A percentile compares a stretch with the other conserved stretches of the same genome.
Evolutionary conservation across 352 stramenopile genomes (phyloP).

Genomic region (Phytophthora boehmeriae): DNA sequence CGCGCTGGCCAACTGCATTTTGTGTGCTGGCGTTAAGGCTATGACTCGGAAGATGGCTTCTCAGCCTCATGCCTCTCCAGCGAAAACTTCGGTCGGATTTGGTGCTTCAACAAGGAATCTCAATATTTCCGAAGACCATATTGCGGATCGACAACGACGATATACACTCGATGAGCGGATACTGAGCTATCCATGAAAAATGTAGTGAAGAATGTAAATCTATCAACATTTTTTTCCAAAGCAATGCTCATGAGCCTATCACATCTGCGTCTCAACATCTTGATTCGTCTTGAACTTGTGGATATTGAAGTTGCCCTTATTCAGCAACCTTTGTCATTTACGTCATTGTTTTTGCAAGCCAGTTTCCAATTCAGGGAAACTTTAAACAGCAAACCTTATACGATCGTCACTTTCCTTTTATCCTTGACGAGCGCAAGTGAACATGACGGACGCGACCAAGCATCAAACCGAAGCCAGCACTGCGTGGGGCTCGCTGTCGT

Average conservation of each 20-base stretch:
- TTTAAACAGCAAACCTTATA: no score
- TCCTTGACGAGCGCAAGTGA: background rate
- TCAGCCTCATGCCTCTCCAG: constrained; percentile 13
- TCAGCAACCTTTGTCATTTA: no score
- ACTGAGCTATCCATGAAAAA: constrained; percentile 15
- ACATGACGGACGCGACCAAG: background rate
- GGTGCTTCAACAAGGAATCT: constrained; percentile 2
- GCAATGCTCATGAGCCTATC: background rate
- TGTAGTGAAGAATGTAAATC: background rate
- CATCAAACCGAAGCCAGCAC: background rate
- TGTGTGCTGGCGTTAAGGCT: constrained; percentile 52
- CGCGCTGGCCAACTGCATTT: constrained; percentile 70
- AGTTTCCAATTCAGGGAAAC: no score
- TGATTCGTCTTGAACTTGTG: background rate
- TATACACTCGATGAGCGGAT: constrained; percentile 39
- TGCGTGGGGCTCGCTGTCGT: constrained; percentile 73
- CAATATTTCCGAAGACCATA: constrained; percentile 11
- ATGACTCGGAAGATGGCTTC: constrained; percentile 29
- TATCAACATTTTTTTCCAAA: background rate
- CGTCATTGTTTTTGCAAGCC: no score
- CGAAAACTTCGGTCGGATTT: constrained; percentile 4
- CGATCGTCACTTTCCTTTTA: background rate
- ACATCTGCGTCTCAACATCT: no score
- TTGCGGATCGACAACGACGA: constrained; percentile 28
- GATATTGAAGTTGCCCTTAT: background rate